A percentile compares a stretch with the other conserved stretches of the same genome.
phyloP scores from a whole-genome alignment of 176 grass and related monocot genomes.

The Avena sativa region DNA sequence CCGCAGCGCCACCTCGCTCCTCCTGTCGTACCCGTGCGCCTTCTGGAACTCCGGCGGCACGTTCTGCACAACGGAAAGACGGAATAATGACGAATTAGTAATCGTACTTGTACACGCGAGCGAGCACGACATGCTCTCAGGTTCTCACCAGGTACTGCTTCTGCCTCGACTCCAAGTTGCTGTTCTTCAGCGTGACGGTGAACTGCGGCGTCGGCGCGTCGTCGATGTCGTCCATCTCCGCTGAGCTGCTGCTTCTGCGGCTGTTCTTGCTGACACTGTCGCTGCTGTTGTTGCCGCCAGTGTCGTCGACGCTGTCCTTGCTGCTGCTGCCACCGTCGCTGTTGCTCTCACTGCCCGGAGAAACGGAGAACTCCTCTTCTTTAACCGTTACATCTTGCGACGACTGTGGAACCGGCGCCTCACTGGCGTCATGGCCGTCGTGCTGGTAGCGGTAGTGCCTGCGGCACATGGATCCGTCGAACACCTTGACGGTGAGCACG shows the following conservation, averaged over 20 bases:
- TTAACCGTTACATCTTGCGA: too few relatives aligned
- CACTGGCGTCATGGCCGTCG: background rate
- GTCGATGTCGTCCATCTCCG: background rate
- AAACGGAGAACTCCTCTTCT: too few relatives aligned
- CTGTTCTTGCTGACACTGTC: background rate
- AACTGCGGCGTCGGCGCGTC: slow-evolving; percentile 31
- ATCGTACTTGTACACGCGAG: background rate
- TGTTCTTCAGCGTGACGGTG: slow-evolving; percentile 34
- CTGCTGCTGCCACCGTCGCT: background rate
- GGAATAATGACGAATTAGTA: background rate
- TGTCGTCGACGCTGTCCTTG: background rate
- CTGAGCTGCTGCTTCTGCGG: background rate
- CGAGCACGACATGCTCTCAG: background rate
- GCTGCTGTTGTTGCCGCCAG: background rate
- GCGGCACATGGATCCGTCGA: slow-evolving; percentile 44
- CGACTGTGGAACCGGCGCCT: too few relatives aligned
- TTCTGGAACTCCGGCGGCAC: slow-evolving; percentile 57
- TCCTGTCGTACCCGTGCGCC: slow-evolving; percentile 43
- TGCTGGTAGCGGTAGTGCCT: slow-evolving; percentile 7
- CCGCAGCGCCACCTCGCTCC: slow-evolving; percentile 38
- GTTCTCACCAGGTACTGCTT: slow-evolving; percentile 53
- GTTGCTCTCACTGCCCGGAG: background rate
- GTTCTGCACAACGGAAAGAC: slow-evolving; percentile 34
- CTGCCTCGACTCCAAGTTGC: slow-evolving; percentile 42
- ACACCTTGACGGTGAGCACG: slow-evolving; percentile 43